Conservation (phyloP, 192 early-diverging fungal species). For the Coemansia sp. region DNA sequence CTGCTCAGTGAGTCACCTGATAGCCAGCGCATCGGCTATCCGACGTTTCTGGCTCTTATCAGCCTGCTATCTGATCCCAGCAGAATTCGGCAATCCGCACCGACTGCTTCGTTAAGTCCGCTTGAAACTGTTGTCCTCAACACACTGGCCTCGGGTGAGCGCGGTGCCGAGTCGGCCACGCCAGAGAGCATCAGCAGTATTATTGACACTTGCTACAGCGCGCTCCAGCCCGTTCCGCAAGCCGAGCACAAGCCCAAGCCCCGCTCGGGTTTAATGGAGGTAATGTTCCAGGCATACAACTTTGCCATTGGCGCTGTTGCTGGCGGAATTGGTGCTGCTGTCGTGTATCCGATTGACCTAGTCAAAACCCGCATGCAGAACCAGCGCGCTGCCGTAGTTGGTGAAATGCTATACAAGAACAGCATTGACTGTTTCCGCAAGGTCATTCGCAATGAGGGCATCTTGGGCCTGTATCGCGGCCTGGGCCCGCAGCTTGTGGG, state of each 20-base stretch:
- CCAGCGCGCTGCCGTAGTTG: constrained; percentile 86
- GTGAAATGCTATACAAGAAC: constrained; percentile 92
- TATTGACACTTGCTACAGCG: constrained; percentile 26
- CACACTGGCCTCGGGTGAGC: constrained; percentile 37
- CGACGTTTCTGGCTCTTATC: constrained; percentile 52
- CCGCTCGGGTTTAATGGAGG: constrained; percentile 42
- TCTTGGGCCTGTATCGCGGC: constrained; percentile 87
- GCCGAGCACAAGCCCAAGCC: not conserved
- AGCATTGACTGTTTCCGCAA: constrained; percentile 94
- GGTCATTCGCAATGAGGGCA: constrained; percentile 88
- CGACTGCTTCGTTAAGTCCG: constrained; percentile 37
- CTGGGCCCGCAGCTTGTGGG: constrained; percentile 89
- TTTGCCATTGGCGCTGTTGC: constrained; percentile 84
- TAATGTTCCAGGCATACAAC: constrained; percentile 63
- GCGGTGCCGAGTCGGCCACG: constrained; percentile 19
- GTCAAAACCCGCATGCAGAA: constrained; percentile 99
- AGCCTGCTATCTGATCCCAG: constrained; percentile 44
- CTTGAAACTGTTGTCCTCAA: constrained; percentile 54
- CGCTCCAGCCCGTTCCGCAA: constrained; percentile 25
- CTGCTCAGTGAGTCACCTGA: constrained; percentile 37
- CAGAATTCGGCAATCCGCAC: constrained; percentile 47
- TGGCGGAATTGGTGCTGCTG: constrained; percentile 91
- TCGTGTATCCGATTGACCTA: constrained; percentile 96
- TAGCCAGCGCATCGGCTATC: constrained; percentile 53
- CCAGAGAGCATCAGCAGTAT: constrained; percentile 19